These are phyloP conservation scores for Apiospora sp. DNA, from an alignment of 2,329 filamentous ascomycete genomes.

Conservation along the genomic window DNA sequence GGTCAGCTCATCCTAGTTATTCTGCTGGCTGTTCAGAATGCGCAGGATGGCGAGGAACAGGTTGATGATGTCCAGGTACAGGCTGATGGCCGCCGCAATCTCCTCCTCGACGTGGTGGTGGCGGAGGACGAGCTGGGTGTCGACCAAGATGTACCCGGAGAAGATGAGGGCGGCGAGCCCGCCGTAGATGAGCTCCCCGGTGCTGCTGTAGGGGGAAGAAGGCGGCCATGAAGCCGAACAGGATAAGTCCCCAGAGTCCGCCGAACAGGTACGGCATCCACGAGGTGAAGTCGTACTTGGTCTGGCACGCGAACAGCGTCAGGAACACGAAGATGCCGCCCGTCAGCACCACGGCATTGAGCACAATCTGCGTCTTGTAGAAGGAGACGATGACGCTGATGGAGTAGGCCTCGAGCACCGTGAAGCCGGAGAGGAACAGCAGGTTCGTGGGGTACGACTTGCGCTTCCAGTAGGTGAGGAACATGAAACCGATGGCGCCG, in stretches of 20 bases:
- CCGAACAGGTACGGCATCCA: conserved; percentile 98
- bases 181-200: conserved; percentile 85
- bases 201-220: conserved; percentile 90
- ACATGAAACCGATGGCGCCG: conserved; percentile 83
- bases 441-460: conserved; percentile 96
- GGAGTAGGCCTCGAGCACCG: conserved; percentile 89
- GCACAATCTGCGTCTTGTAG: conserved; percentile 82
- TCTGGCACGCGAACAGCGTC: conserved; percentile 92
- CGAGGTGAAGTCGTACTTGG: conserved; percentile 96
- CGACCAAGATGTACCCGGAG: conserved; percentile 92
- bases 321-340: conserved; percentile 82
- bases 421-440: conserved; percentile 90
- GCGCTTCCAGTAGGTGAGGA: conserved; percentile 93
- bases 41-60: conserved; percentile 94
- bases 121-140: conserved; percentile 94
- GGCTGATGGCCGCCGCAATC: conserved; percentile 91
- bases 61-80: conserved; percentile 97
- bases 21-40: conserved; percentile 94
- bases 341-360: conserved; percentile 90
- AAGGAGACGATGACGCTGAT: conserved; percentile 93
- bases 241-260: conserved; percentile 84
- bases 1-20: conserved; percentile 71
- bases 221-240: conserved; percentile 91
- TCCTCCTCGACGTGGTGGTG: conserved; percentile 98
- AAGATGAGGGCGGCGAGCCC: conserved; percentile 86